phyloP scores from a whole-genome alignment of 371 early-diverging fungal species.

The Capillidium rhysosporum region DNA sequence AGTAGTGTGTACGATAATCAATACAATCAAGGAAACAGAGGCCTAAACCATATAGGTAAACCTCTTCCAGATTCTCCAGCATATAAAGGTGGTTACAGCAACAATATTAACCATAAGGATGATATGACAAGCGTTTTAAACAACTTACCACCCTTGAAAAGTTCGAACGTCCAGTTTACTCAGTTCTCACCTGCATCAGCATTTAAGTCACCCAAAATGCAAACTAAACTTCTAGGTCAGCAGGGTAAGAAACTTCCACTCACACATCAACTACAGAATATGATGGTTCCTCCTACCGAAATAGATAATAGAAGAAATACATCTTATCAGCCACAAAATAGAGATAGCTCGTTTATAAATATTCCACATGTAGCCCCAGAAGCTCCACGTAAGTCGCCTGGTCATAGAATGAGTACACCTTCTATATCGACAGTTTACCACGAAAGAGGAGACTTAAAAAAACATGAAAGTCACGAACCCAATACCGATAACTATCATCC shows the following conservation, averaged over 20 bases:
- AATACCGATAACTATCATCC: no score
- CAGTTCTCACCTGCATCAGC: background rate
- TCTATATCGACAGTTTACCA: background rate
- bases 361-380: background rate
- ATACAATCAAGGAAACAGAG: no score
- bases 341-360: background rate
- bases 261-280: background rate
- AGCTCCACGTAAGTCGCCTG: no score
- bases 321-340: background rate
- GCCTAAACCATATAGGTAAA: background rate
- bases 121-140: background rate
- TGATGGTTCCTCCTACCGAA: background rate
- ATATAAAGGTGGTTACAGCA: background rate
- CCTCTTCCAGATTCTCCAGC: constrained; percentile 1
- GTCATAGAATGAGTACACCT: background rate
- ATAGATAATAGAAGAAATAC: background rate
- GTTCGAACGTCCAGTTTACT: background rate
- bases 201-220: background rate
- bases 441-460: background rate
- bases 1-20: background rate
- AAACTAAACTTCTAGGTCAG: background rate
- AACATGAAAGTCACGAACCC: no score
- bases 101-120: background rate
- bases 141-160: background rate
- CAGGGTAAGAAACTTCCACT: background rate